A percentile compares a stretch with the other conserved stretches of the same genome.
Evolutionary conservation across 2,329 filamentous ascomycete species (phyloP).

Genomic region (Phoma herbarum): DNA sequence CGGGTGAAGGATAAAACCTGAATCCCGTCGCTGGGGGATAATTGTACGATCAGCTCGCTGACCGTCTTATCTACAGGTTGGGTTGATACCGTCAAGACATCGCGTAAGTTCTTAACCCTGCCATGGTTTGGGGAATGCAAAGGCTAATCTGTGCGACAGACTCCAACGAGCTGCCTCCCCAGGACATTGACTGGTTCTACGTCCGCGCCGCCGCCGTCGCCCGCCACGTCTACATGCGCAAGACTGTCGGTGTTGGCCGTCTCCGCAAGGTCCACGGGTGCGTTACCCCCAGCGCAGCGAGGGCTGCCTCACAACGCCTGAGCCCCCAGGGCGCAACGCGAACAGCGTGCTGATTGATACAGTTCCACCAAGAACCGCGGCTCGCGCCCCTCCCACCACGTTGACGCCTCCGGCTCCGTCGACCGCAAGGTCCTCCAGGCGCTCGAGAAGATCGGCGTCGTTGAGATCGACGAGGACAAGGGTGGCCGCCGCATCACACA

Average conservation of each 20-base stretch:
- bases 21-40: conserved; percentile 65
- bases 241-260: conserved; percentile 98
- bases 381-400: conserved; percentile 88
- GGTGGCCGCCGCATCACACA: conserved; percentile 98
- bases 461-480: conserved; percentile 98
- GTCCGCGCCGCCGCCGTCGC: conserved; percentile 92
- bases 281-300: conserved; percentile 6
- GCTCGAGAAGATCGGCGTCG: conserved; percentile 98
- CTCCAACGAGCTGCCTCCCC: conserved; percentile 96
- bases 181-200: conserved; percentile 97
- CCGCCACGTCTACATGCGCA: conserved; percentile 98
- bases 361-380: conserved; percentile 91
- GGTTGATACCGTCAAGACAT: conserved; percentile 99
- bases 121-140: not conserved
- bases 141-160: conserved; percentile 52
- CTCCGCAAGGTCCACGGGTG: conserved; percentile 90
- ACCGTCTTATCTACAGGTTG: conserved; percentile 74
- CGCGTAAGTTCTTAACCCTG: conserved; percentile 51
- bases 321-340: too few relatives aligned
- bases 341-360: not conserved
- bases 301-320: too few relatives aligned
- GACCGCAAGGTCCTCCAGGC: conserved; percentile 98
- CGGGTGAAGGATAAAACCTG: conserved; percentile 56
- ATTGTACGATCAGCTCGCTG: conserved; percentile 51
- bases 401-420: conserved; percentile 92